Evolutionary conservation across 2,329 filamentous ascomycete genomes (phyloP).

Genomic region (Truncatella angustata): DNA sequence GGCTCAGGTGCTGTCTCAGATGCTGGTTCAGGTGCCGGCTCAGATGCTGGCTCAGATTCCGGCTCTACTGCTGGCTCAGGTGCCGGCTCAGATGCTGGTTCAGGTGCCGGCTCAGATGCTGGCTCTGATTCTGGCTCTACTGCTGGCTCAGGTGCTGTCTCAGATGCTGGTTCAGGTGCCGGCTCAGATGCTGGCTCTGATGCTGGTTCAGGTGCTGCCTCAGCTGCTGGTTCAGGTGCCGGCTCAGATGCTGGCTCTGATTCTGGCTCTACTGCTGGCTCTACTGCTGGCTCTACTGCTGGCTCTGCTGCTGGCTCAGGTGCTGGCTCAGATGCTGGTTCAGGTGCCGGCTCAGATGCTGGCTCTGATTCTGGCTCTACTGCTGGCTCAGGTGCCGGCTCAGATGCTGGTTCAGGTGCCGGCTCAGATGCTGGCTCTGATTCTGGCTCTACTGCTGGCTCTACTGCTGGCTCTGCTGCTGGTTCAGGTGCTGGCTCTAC

Average conservation of each 20-base stretch:
- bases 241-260: slow-evolving; percentile 7
- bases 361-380: background rate
- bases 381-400: background rate
- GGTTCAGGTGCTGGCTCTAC: background rate
- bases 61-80: background rate
- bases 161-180: too few relatives aligned
- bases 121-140: background rate
- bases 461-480: background rate
- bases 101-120: background rate
- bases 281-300: background rate
- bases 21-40: background rate
- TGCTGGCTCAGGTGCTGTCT: background rate
- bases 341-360: background rate
- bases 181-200: too few relatives aligned
- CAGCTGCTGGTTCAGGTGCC: background rate
- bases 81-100: background rate
- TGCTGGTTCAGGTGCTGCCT: background rate
- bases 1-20: background rate
- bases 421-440: too few relatives aligned
- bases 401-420: background rate
- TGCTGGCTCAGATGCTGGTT: slow-evolving; percentile 11
- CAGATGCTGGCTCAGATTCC: too few relatives aligned
- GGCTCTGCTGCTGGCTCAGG: slow-evolving; percentile 8
- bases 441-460: background rate
- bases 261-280: background rate